phyloP scores from a whole-genome alignment of 169 alveolate genomes.

The Perkinsus olseni region DNA sequence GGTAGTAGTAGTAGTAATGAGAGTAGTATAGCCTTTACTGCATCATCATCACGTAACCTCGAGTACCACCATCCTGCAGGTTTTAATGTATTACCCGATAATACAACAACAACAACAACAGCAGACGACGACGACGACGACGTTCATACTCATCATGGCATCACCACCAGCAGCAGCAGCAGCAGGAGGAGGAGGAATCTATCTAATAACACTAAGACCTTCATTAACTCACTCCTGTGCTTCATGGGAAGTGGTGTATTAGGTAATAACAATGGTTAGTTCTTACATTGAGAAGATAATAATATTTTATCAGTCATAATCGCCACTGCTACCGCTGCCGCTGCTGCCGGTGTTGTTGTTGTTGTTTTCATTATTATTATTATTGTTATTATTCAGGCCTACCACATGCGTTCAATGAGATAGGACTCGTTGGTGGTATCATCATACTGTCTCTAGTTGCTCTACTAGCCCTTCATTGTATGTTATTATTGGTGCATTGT shows the following conservation, averaged over 20 bases:
- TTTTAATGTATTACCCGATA: neutral
- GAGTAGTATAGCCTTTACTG: too few relatives aligned
- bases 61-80: too few relatives aligned
- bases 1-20: too few relatives aligned
- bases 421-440: neutral
- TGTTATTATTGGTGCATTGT: neutral
- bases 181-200: neutral
- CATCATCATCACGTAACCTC: too few relatives aligned
- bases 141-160: too few relatives aligned
- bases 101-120: neutral
- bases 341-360: too few relatives aligned
- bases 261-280: neutral
- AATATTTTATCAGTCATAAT: too few relatives aligned
- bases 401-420: neutral
- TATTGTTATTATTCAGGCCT: neutral
- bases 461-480: neutral
- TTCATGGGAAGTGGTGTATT: neutral
- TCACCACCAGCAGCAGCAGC: neutral
- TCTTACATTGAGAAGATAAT: too few relatives aligned
- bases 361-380: neutral
- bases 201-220: neutral
- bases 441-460: neutral
- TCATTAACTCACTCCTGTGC: neutral
- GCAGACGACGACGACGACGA: too few relatives aligned
- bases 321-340: too few relatives aligned